These are phyloP conservation scores for Penicillium riverlandense DNA, from an alignment of 495 filamentous ascomycete species.

Conservation along the genomic window DNA sequence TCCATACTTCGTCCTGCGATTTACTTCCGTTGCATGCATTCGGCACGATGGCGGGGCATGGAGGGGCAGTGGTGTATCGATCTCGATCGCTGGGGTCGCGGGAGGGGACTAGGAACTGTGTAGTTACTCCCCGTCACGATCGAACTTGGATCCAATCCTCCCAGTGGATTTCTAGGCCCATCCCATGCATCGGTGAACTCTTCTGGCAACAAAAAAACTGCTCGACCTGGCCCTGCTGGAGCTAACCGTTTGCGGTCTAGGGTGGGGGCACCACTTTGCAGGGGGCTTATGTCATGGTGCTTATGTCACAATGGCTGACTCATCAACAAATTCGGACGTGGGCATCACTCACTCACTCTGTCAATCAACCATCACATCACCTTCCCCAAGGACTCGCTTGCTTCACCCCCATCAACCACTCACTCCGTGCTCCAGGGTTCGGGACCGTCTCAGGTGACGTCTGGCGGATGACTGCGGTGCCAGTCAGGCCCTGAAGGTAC, in stretches of 20 bases:
- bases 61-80: constrained; percentile 21
- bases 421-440: constrained; percentile 3
- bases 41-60: constrained; percentile 3
- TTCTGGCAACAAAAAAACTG: constrained; percentile 22
- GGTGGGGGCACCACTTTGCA: constrained; percentile 13
- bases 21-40: background rate
- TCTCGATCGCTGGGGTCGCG: background rate
- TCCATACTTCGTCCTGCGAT: constrained; percentile 1
- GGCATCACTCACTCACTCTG: too few species aligned
- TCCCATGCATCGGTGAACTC: constrained; percentile 24
- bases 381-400: too few species aligned
- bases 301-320: background rate
- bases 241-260: constrained; percentile 15
- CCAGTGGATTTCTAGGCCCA: background rate
- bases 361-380: too few species aligned
- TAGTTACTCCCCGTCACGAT: too few species aligned
- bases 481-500: constrained; percentile 53
- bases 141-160: too few species aligned
- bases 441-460: constrained; percentile 30
- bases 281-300: background rate
- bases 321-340: background rate
- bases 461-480: constrained; percentile 31
- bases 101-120: too few species aligned
- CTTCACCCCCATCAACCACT: background rate
- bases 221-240: constrained; percentile 11